Percentiles rank a stretch among this genome's conserved stretches.
Evolutionary conservation across 1,139 yeast species (phyloP).

Genomic region (Yamadazyma mexicana): DNA sequence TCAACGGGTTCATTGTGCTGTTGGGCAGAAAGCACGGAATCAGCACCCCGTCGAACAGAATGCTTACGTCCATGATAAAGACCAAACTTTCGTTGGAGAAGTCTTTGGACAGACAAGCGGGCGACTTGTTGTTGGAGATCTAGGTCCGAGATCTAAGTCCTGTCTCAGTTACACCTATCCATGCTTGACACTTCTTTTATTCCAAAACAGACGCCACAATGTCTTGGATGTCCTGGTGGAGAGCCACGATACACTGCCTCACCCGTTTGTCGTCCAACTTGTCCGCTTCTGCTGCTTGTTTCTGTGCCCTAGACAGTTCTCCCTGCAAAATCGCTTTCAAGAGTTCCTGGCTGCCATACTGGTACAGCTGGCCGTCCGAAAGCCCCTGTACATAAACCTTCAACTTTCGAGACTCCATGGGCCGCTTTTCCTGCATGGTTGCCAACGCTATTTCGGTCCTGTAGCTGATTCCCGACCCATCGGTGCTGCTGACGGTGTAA

Average conservation of each 20-base stretch:
- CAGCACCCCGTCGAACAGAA: constrained; percentile 46
- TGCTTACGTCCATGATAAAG: constrained; percentile 49
- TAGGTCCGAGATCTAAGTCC: too few species aligned
- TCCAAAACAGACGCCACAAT: background rate
- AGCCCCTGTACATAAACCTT: constrained; percentile 37
- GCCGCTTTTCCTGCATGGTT: constrained; percentile 47
- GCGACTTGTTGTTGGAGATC: constrained; percentile 1
- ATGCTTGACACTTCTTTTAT: too few species aligned
- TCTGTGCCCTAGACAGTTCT: too few species aligned
- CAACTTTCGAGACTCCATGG: constrained; percentile 30
- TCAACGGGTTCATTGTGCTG: constrained; percentile 69
- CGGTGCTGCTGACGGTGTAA: constrained; percentile 58
- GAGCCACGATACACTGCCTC: too few species aligned
- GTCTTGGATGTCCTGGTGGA: too few species aligned
- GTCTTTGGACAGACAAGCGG: constrained; percentile 26
- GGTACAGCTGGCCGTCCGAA: constrained; percentile 46
- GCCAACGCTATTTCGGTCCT: constrained; percentile 78
- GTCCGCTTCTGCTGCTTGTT: too few species aligned
- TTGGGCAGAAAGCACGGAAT: constrained; percentile 48
- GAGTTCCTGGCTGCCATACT: constrained; percentile 16
- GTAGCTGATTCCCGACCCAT: constrained; percentile 52
- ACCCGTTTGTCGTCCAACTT: too few species aligned
- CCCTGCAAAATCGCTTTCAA: background rate
- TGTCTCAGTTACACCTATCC: too few species aligned
- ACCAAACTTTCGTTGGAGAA: constrained; percentile 38